Evolutionary conservation across 352 stramenopile species (phyloP), one percentile per base, ranked within the genome.

Genomic region (Globisporangium takayamanum): DNA sequence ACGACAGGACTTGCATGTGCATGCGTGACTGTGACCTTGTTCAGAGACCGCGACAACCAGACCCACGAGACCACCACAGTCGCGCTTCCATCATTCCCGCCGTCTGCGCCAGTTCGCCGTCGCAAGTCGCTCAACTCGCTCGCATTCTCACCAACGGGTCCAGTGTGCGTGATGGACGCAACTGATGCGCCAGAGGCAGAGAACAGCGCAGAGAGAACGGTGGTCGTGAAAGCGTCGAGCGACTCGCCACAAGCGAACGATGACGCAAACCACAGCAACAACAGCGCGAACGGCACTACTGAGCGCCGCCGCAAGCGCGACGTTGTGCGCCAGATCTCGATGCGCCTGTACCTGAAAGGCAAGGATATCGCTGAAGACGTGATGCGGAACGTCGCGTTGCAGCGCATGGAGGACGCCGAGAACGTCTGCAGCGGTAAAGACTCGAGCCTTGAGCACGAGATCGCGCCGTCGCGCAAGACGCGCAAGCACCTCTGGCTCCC

Each of bases 301-400:
- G 55, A 63, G 57, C 67, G 62, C 2, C 69, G 66, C 39, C 76
- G 69, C 33, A 87, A 89, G 60, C 79, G 81, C 46, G 76, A 88
- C 51, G 68, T 89, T n/a, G 60, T 91, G 55, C 80, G 80, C 37
- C 80, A 91, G 57, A 74, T 91, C 53, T 90, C 81, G 45, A 78
- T 93, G 74, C 76, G 81, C 2, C 62, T 93, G 30, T 89, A 88
- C 65, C 62, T 89, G 28, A 91, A 87, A 56, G 78, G 72, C 20
- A 69, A 75, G 51, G 64, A 86, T 59, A 80, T 90, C 54, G 83
- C 84, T 30, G 70, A 75, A 25, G 76, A 87, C 55, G 71, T 90
- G 41, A 63, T 91, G 53, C 72, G 70, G 11, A 90, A 82, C 63
- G 76, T 88, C 39, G 77, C 76, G 22, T 66, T 68, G 3, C 67